A percentile compares a stretch with the other conserved stretches of the same genome.
Conservation (phyloP, 768 basidiomycete species). For the Russula dissimulans region DNA sequence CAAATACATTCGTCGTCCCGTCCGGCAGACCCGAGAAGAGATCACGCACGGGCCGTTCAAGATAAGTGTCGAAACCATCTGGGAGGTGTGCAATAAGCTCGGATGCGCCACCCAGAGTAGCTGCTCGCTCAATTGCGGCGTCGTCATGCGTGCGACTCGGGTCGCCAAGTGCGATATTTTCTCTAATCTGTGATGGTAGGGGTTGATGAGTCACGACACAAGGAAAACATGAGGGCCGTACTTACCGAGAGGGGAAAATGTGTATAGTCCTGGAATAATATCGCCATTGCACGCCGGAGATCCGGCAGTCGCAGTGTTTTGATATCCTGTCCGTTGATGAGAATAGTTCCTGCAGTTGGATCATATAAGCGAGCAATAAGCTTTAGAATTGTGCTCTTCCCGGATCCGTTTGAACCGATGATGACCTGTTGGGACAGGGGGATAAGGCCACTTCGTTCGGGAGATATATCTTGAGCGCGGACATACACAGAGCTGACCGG, state of each 20-base stretch:
- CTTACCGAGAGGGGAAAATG: constrained; percentile 69
- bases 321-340: constrained; percentile 59
- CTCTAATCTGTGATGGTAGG: constrained; percentile 43
- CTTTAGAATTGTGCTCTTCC: constrained; percentile 73
- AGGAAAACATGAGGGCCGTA: background rate
- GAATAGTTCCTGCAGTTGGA: constrained; percentile 53
- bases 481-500: constrained; percentile 67
- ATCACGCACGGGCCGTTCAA: constrained; percentile 60
- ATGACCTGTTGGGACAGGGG: constrained; percentile 42
- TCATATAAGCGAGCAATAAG: constrained; percentile 66
- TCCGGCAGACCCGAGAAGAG: constrained; percentile 57
- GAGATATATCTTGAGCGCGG: background rate
- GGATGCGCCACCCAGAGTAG: constrained; percentile 59
- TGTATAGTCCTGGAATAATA: constrained; percentile 79
- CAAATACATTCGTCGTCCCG: constrained; percentile 56
- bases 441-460: background rate
- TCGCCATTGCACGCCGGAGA: constrained; percentile 55
- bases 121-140: constrained; percentile 55
- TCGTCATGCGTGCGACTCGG: constrained; percentile 45
- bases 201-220: background rate
- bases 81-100: constrained; percentile 55
- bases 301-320: constrained; percentile 51
- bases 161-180: constrained; percentile 71
- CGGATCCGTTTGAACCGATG: constrained; percentile 71
- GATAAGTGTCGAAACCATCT: constrained; percentile 61